Base-by-base conservation (phyloP, 345 rosid genomes). In the Acer negundo region DNA sequence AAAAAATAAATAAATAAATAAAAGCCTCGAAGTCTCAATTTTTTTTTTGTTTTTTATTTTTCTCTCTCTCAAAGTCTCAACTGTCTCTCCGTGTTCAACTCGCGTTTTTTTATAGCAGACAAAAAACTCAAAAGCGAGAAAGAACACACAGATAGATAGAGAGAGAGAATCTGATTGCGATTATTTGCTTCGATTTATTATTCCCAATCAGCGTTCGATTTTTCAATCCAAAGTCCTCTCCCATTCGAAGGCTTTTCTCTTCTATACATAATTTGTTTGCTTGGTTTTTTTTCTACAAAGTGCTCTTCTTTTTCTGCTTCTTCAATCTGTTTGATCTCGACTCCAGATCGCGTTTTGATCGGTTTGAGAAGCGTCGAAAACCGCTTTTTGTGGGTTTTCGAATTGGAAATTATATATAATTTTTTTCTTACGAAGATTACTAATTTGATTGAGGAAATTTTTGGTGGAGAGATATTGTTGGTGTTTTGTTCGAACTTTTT, bases 81-180 rank as follows among this genome's bases (percentile, higher is more conserved):
- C 92, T 78, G 90, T 85, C 85, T 71, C 79, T 78, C 88, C 94
- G 90, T 83, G 92, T 89, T 44, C 73, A 82, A 78, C 84, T 87
- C 90, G 91, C 90, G 91, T 86, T 70, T 75, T 68, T 20, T 59
- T 59, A 74, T 23, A 69, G 80, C 78, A 73, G 85, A 77, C 81
- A 75, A 67, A 75, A 67, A 35, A 31, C 71, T 55, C 66, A 38
- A 22, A 51, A 56, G 56, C 76, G 44, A 68, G 38, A 28, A 67
- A 38, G 3, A 47, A 7, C 24, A 38, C 42, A 42, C 23, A 24
- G 31, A 26, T 19, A 23, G 17, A 26, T 28, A 24, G 55, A 58
- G 7, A 42, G 26, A 66, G 38, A 72, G 78, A 76, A 67, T 79
- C 78, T 62, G 58, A 64, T 4, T 20, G 26, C 49, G 20, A 42